Evolutionary conservation across 768 basidiomycete species (phyloP).

Genomic region (Macrocybe gigantea): DNA sequence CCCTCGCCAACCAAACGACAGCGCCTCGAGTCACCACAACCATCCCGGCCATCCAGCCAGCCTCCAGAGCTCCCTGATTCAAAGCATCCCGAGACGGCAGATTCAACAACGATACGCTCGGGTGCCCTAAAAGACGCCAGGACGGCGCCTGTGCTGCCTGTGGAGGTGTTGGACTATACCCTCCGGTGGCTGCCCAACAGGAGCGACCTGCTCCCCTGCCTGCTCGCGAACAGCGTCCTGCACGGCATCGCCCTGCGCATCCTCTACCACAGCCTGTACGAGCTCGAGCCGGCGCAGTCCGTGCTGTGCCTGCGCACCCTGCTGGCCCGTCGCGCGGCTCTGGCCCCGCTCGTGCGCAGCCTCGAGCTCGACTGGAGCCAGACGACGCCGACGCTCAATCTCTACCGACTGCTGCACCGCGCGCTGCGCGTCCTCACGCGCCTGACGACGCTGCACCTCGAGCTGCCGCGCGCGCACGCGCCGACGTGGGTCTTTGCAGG

Average conservation of each 20-base stretch:
- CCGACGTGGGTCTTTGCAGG: slow-evolving; percentile 45
- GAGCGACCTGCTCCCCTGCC: slow-evolving; percentile 14
- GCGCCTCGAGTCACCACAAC: too few relatives aligned
- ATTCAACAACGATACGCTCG: too few relatives aligned
- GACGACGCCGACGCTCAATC: slow-evolving; percentile 35
- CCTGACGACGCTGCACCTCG: slow-evolving; percentile 41
- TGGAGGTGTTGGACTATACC: slow-evolving; percentile 27
- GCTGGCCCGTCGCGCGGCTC: slow-evolving; percentile 27
- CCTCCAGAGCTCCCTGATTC: too few relatives aligned
- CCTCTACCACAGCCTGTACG: slow-evolving; percentile 27
- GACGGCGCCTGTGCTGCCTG: slow-evolving; percentile 15
- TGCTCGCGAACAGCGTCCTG: slow-evolving; percentile 20
- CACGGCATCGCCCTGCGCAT: slow-evolving; percentile 20
- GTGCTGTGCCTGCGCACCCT: slow-evolving; percentile 31
- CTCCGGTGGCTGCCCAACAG: slow-evolving; percentile 13
- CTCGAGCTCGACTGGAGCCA: slow-evolving; percentile 39
- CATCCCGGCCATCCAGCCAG: too few relatives aligned
- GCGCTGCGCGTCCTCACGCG: slow-evolving; percentile 31
- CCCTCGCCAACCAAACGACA: too few relatives aligned
- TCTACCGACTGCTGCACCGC: slow-evolving; percentile 43
- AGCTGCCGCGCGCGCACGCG: slow-evolving; percentile 35
- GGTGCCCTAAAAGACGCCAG: too few relatives aligned
- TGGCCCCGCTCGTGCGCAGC: slow-evolving; percentile 35
- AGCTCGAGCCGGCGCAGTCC: slow-evolving; percentile 21
- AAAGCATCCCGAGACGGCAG: too few relatives aligned